phyloP scores from a whole-genome alignment of 805 yeast species.

The Huiozyma naganishii region DNA sequence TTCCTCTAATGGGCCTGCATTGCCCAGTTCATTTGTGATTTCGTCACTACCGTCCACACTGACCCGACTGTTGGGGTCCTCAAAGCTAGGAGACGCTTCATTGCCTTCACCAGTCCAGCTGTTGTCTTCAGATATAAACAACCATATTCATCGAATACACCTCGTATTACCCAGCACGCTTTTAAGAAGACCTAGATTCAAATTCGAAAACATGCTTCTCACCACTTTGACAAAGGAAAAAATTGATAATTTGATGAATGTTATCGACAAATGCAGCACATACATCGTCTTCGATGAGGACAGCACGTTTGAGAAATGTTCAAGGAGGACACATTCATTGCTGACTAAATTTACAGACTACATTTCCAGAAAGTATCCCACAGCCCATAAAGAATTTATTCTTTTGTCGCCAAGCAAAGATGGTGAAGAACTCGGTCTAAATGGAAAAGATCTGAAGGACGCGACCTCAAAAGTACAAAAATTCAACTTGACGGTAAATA shows the following conservation, averaged over 20 bases:
- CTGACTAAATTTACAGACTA: conserved; percentile 14
- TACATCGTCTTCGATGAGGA: conserved; percentile 22
- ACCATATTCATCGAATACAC: conserved; percentile 15
- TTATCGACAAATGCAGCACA: conserved; percentile 9
- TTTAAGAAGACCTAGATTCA: conserved; percentile 22
- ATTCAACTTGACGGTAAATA: conserved; percentile 14
- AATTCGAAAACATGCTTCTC: conserved; percentile 19
- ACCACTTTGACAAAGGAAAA: conserved; percentile 16
- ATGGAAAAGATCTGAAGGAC: not conserved
- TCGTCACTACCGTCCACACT: conserved; percentile 5
- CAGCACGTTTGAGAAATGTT: conserved; percentile 15
- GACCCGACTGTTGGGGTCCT: conserved; percentile 1
- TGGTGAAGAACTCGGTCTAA: not conserved
- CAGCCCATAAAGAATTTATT: not conserved
- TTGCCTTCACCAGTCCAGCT: not conserved
- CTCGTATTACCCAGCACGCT: conserved; percentile 25
- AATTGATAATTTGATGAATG: conserved; percentile 9
- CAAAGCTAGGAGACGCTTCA: not conserved
- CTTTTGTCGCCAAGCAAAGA: not conserved
- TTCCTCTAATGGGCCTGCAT: conserved; percentile 14
- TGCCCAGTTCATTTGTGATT: conserved; percentile 5
- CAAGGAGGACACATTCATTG: conserved; percentile 15
- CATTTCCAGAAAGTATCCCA: not conserved
- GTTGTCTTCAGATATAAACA: not conserved
- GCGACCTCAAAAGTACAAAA: not conserved